phyloP scores from a whole-genome alignment of 257 asterid species.

The Salvia miltiorrhiza region DNA sequence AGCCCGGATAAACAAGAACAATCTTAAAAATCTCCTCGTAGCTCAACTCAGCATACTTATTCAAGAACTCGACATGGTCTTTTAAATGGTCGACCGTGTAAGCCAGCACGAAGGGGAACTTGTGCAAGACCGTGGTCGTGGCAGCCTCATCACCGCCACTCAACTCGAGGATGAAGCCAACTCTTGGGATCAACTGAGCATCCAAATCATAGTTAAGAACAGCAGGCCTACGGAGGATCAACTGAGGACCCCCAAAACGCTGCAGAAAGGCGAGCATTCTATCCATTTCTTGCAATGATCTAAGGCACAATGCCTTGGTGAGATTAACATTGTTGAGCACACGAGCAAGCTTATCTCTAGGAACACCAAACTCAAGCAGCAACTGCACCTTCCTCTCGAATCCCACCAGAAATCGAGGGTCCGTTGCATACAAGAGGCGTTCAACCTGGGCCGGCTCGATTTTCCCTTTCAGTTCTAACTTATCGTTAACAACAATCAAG shows the following conservation, averaged over 20 bases:
- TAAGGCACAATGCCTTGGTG: slow-evolving; percentile 60
- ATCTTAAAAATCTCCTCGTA: slow-evolving; percentile 65
- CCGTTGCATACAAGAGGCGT: slow-evolving; percentile 48
- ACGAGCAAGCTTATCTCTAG: slow-evolving; percentile 53
- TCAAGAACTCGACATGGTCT: slow-evolving; percentile 75
- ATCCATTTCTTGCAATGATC: slow-evolving; percentile 56
- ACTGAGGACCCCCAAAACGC: slow-evolving; percentile 61
- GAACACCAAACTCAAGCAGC: slow-evolving; percentile 51
- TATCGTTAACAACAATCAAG: slow-evolving; percentile 32
- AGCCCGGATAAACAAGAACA: slow-evolving; percentile 59
- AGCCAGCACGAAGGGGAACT: slow-evolving; percentile 68
- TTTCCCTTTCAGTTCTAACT: slow-evolving; percentile 46
- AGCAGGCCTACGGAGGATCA: slow-evolving; percentile 75
- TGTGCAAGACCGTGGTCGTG: slow-evolving; percentile 49
- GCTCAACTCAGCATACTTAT: slow-evolving; percentile 66
- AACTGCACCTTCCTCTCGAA: slow-evolving; percentile 59
- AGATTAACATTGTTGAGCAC: slow-evolving; percentile 68
- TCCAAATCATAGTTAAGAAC: slow-evolving; percentile 66
- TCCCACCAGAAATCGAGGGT: slow-evolving; percentile 49
- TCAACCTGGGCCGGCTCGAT: slow-evolving; percentile 52
- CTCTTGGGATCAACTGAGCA: slow-evolving; percentile 68
- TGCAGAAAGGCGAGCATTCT: slow-evolving; percentile 57
- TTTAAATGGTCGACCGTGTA: slow-evolving; percentile 67
- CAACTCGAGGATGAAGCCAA: slow-evolving; percentile 57
- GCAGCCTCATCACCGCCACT: slow-evolving; percentile 61